A percentile compares a stretch with the other conserved stretches of the same genome.
Conservation (phyloP, 768 basidiomycete genomes). For the Suillus variegatus region DNA sequence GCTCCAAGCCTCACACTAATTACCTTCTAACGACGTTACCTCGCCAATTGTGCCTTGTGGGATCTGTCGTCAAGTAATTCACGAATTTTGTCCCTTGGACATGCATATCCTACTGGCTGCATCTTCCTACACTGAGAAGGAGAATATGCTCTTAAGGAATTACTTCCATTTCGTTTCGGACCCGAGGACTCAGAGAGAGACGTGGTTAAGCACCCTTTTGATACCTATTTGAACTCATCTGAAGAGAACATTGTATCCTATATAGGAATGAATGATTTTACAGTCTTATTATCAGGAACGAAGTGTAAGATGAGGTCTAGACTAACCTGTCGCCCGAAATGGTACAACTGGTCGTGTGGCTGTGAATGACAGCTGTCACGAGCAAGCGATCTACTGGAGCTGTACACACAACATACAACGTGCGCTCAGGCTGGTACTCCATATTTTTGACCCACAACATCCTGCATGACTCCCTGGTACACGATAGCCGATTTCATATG, state of each 20-base stretch:
- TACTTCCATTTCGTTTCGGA: conserved; percentile 87
- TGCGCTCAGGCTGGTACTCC: background rate
- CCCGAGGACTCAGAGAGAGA: conserved; percentile 66
- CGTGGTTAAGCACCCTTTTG: background rate
- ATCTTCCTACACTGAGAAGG: conserved; percentile 52
- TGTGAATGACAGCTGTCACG: background rate
- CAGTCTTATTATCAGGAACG: background rate
- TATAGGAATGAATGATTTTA: background rate
- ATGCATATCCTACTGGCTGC: conserved; percentile 77
- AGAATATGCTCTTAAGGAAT: conserved; percentile 67
- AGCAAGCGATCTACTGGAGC: background rate
- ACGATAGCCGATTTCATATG: conserved; percentile 27
- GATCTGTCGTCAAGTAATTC: conserved; percentile 87
- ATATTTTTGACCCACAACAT: conserved; percentile 8
- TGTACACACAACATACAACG: background rate
- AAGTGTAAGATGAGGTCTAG: background rate
- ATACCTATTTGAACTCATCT: background rate
- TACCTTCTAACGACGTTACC: conserved; percentile 59
- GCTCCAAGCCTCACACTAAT: background rate
- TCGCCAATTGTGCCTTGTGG: conserved; percentile 83
- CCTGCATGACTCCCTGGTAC: conserved; percentile 29
- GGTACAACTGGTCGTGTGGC: background rate
- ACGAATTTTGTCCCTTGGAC: conserved; percentile 77
- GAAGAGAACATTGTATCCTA: background rate
- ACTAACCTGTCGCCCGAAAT: background rate